Conservation (phyloP, 2,329 filamentous ascomycete species). For the Capronia epimyces region DNA sequence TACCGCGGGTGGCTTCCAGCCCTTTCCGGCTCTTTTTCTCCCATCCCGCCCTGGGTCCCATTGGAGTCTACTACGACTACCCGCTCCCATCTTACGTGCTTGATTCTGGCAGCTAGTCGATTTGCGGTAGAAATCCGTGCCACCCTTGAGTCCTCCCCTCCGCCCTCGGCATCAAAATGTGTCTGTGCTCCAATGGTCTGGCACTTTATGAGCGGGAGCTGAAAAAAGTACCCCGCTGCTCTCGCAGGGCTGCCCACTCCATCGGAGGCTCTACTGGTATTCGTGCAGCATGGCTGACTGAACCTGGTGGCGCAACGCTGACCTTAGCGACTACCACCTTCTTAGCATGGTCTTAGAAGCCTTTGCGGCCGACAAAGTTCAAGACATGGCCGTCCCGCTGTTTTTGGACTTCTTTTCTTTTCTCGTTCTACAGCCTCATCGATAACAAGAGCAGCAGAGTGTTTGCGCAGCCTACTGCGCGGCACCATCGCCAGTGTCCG, state of each 20-base stretch:
- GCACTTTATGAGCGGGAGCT: slow-evolving; percentile 11
- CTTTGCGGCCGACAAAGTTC: slow-evolving; percentile 1
- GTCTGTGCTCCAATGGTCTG: slow-evolving; percentile 13
- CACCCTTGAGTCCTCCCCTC: not conserved
- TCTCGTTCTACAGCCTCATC: slow-evolving; percentile 16
- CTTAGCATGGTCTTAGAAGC: not conserved
- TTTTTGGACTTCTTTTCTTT: slow-evolving; percentile 7
- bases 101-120: slow-evolving; percentile 3
- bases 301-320: slow-evolving; percentile 1
- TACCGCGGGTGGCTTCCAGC: not conserved
- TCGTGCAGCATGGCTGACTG: slow-evolving; percentile 13
- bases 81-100: not conserved
- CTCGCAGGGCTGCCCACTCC: slow-evolving; percentile 14
- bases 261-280: not conserved
- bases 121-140: not conserved
- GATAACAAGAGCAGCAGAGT: not conserved
- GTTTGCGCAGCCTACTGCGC: slow-evolving; percentile 2
- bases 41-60: slow-evolving; percentile 6
- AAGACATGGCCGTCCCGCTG: slow-evolving; percentile 17
- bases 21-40: slow-evolving; percentile 3
- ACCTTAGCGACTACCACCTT: not conserved
- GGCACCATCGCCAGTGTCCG: slow-evolving; percentile 9
- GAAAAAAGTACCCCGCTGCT: slow-evolving; percentile 17
- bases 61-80: slow-evolving; percentile 6
- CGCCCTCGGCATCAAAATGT: slow-evolving; percentile 1